Conservation (phyloP, 257 asterid species). For the Scutellaria baicalensis region DNA sequence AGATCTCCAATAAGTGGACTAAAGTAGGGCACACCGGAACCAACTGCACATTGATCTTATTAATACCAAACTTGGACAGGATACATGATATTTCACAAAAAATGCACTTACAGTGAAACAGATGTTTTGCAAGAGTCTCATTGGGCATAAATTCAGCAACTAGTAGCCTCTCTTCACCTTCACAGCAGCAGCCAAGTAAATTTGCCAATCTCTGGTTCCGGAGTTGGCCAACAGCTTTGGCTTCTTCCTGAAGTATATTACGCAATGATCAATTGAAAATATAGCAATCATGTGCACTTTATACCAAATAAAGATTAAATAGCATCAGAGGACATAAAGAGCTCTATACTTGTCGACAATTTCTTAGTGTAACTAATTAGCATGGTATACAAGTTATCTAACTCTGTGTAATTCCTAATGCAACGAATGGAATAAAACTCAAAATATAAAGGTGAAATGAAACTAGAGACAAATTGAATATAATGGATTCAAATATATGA, state of each 20-base stretch:
- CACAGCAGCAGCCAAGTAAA: constrained; percentile 93
- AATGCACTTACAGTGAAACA: constrained; percentile 80
- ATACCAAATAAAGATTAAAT: not conserved
- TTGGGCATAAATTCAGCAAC: constrained; percentile 96
- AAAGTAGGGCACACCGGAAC: not conserved
- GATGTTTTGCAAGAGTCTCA: constrained; percentile 94
- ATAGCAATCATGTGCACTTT: not conserved
- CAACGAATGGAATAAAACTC: not conserved
- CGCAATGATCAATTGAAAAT: not conserved
- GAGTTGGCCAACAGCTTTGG: constrained; percentile 86
- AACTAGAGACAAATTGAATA: not conserved
- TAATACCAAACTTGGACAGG: not conserved
- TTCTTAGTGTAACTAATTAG: not conserved
- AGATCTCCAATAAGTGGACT: not conserved
- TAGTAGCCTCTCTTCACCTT: constrained; percentile 93
- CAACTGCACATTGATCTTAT: not conserved
- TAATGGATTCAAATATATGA: not conserved
- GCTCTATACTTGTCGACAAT: not conserved
- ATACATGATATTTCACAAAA: not conserved
- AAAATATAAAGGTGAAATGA: not conserved
- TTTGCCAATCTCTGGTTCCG: constrained; percentile 73
- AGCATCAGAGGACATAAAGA: not conserved
- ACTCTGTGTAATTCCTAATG: not conserved
- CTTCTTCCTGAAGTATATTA: constrained; percentile 69
- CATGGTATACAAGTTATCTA: not conserved